Evolutionary conservation across 495 filamentous ascomycete species (phyloP).

Genomic region (Penicillium daleae): DNA sequence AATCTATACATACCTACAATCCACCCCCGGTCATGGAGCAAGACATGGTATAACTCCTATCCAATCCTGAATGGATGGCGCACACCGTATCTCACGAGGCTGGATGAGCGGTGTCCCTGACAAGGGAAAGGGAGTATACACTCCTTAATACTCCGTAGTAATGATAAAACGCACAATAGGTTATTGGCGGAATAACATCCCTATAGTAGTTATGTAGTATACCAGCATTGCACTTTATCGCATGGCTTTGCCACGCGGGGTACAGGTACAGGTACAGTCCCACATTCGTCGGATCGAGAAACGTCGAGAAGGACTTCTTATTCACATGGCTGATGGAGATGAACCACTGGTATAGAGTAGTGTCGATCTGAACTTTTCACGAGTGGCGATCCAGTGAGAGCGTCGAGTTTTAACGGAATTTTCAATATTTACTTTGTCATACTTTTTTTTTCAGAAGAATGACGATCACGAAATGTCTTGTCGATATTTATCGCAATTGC

Average conservation of each 20-base stretch:
- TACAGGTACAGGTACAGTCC: neutral
- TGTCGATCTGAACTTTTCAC: neutral
- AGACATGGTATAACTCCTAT: neutral
- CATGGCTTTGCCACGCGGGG: neutral
- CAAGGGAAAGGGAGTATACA: neutral
- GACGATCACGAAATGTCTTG: neutral
- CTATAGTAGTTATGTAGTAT: neutral
- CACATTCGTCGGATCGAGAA: neutral
- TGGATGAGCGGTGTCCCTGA: neutral
- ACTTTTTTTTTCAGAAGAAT: neutral
- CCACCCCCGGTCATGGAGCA: neutral
- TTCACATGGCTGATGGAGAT: neutral
- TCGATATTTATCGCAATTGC: neutral
- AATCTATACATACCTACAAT: neutral
- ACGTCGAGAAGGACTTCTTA: neutral
- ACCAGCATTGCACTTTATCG: neutral
- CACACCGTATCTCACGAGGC: slow-evolving; percentile 2
- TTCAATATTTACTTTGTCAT: neutral
- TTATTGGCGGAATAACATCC: neutral
- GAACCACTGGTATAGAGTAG: neutral
- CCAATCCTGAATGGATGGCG: neutral
- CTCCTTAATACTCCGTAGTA: neutral
- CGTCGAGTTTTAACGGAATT: neutral
- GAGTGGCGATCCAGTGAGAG: neutral
- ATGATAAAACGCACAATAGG: neutral